Percentiles rank a stretch among this genome's conserved stretches.
phyloP scores from a whole-genome alignment of 1,284 basidiomycete species.

The Tilletia walkeri region DNA sequence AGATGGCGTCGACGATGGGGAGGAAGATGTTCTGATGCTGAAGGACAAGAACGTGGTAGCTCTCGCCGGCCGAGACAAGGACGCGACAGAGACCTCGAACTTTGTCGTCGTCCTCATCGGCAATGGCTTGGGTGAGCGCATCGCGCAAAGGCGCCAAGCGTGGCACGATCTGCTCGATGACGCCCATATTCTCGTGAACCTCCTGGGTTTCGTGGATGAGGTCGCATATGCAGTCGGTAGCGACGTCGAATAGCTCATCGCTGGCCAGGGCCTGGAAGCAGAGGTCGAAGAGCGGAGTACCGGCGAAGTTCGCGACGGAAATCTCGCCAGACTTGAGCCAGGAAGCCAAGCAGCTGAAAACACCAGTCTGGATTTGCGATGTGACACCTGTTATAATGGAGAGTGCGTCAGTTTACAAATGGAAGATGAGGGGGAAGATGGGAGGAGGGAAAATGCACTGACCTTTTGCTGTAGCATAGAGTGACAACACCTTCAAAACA shows the following conservation, averaged over 20 bases:
- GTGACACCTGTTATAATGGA: conserved; percentile 64
- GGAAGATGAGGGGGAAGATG: too few relatives aligned
- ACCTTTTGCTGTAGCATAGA: conserved; percentile 90
- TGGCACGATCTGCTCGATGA: conserved; percentile 83
- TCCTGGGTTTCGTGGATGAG: conserved; percentile 98
- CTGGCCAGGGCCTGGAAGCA: conserved; percentile 46
- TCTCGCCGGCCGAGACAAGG: conserved; percentile 93
- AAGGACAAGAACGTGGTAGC: conserved; percentile 83
- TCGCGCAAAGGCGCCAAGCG: conserved; percentile 40
- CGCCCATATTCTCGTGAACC: conserved; percentile 84
- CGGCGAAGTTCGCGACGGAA: conserved; percentile 65
- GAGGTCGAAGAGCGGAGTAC: conserved; percentile 78
- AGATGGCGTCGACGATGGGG: conserved; percentile 90
- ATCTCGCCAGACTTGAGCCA: conserved; percentile 91
- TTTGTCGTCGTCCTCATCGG: conserved; percentile 76
- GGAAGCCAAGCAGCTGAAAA: conserved; percentile 81
- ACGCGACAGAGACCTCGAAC: conserved; percentile 87
- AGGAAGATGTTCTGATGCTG: conserved; percentile 86
- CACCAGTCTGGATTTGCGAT: conserved; percentile 71
- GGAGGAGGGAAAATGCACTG: conserved; percentile 45
- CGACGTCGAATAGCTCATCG: conserved; percentile 84
- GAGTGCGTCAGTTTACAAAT: background rate
- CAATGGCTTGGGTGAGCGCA: conserved; percentile 41
- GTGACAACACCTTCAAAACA: conserved; percentile 74
- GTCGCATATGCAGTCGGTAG: conserved; percentile 88